A percentile compares a stretch with the other conserved stretches of the same genome.
Evolutionary conservation across 768 basidiomycete genomes (phyloP).

Genomic region (Trametes meyenii): DNA sequence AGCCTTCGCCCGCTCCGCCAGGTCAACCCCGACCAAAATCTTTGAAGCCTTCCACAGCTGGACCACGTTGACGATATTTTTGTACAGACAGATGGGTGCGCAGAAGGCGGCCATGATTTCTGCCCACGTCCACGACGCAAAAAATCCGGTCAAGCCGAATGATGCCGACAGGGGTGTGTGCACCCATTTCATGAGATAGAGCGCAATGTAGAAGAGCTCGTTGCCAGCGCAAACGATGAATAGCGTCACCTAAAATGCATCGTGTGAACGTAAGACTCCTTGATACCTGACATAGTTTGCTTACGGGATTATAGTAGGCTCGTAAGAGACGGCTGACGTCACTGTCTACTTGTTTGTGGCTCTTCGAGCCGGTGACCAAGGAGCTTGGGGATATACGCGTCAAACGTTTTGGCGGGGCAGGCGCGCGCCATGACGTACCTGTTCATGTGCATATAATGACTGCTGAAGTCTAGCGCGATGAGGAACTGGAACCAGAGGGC

Average conservation of each 20-base stretch:
- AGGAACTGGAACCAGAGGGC: slow-evolving; percentile 91
- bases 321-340: slow-evolving; percentile 91
- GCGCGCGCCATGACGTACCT: slow-evolving; percentile 56
- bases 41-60: slow-evolving; percentile 99
- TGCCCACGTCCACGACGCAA: slow-evolving; percentile 68
- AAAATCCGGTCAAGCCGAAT: slow-evolving; percentile 30
- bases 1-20: slow-evolving; percentile 79
- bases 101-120: slow-evolving; percentile 66
- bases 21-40: slow-evolving; percentile 90
- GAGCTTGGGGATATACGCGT: slow-evolving; percentile 57
- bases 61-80: slow-evolving; percentile 93
- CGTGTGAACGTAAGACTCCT: neutral
- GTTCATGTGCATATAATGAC: slow-evolving; percentile 99
- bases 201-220: slow-evolving; percentile 92
- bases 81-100: slow-evolving; percentile 69
- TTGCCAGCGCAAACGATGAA: slow-evolving; percentile 95
- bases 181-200: slow-evolving; percentile 92
- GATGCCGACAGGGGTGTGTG: slow-evolving; percentile 64
- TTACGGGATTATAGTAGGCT: slow-evolving; percentile 91
- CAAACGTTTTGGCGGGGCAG: neutral
- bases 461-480: slow-evolving; percentile 95
- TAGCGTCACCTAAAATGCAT: slow-evolving; percentile 63
- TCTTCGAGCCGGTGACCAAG: slow-evolving; percentile 89
- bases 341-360: slow-evolving; percentile 91
- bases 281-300: slow-evolving; percentile 34